Conservation (phyloP, 2,329 filamentous ascomycete genomes). For the Aspergillus fischeri region DNA sequence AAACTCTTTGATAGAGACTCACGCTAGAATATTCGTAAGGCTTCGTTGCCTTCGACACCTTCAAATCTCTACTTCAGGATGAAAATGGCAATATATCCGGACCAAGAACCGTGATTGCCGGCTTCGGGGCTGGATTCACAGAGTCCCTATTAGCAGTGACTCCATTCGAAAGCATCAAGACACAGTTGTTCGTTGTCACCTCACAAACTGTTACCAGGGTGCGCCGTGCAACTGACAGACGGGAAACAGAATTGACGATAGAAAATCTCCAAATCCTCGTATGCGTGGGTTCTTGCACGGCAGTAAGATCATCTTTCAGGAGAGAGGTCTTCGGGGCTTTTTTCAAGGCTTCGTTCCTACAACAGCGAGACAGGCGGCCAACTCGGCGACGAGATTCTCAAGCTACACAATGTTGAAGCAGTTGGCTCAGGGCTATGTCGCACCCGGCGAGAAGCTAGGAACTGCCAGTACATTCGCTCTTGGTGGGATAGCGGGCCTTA, state of each 20-base stretch:
- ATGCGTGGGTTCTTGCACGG: constrained; percentile 92
- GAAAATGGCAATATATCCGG: constrained; percentile 83
- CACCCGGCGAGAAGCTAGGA: constrained; percentile 91
- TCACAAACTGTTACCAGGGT: background rate
- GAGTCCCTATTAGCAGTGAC: constrained; percentile 92
- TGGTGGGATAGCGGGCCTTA: constrained; percentile 80
- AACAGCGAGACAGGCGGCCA: constrained; percentile 89
- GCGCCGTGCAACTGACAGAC: background rate
- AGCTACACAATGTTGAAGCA: constrained; percentile 89
- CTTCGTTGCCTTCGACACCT: constrained; percentile 95
- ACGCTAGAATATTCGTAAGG: constrained; percentile 43
- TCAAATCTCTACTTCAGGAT: constrained; percentile 78
- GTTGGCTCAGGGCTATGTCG: constrained; percentile 83
- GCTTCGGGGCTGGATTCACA: constrained; percentile 90
- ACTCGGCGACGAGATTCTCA: constrained; percentile 86
- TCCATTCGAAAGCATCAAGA: constrained; percentile 97
- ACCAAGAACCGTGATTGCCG: constrained; percentile 84
- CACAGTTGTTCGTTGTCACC: constrained; percentile 62
- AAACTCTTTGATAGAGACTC: background rate
- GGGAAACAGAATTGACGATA: constrained; percentile 75
- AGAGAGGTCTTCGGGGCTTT: constrained; percentile 85
- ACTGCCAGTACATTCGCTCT: constrained; percentile 84
- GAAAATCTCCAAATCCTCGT: constrained; percentile 77
- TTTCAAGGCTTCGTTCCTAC: constrained; percentile 97
- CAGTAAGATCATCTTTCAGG: constrained; percentile 77